Percentiles rank a stretch among this genome's conserved stretches.
Evolutionary conservation across 208 protist genomes (phyloP).

Genomic region (Crithidia sp.): DNA sequence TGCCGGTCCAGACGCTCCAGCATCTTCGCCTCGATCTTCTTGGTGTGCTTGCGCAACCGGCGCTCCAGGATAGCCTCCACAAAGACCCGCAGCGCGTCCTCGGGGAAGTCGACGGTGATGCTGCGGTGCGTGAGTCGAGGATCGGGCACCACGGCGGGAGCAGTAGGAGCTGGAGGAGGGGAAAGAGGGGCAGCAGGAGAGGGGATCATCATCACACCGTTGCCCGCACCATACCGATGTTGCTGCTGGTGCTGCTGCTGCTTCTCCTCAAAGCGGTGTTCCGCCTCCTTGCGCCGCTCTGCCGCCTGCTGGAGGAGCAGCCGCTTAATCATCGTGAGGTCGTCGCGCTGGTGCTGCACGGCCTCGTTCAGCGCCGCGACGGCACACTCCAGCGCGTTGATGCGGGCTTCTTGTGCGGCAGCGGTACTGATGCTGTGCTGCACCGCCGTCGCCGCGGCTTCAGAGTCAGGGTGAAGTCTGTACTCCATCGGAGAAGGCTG

Average conservation of each 20-base stretch:
- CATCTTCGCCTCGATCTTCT: constrained; percentile 60
- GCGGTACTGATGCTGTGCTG: neutral
- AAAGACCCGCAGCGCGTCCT: constrained; percentile 71
- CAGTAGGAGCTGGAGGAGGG: neutral
- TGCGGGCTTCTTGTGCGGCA: constrained; percentile 34
- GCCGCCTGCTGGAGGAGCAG: constrained; percentile 81
- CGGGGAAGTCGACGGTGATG: constrained; percentile 80
- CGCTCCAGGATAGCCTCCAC: constrained; percentile 69
- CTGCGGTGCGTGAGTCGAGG: constrained; percentile 53
- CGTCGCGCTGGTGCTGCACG: constrained; percentile 84
- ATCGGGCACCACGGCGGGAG: neutral
- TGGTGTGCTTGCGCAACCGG: constrained; percentile 63
- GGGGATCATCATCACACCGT: constrained; percentile 11
- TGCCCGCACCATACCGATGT: constrained; percentile 3
- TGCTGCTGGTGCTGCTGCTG: constrained; percentile 3
- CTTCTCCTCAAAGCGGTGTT: constrained; percentile 39
- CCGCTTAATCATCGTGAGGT: constrained; percentile 86
- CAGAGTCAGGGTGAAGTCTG: neutral
- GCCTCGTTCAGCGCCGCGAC: constrained; percentile 79
- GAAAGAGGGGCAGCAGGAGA: neutral
- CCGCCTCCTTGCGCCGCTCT: constrained; percentile 62
- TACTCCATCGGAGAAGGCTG: neutral
- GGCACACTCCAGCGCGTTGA: constrained; percentile 69
- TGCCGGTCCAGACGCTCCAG: constrained; percentile 73
- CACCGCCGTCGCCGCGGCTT: neutral